Evolutionary conservation across 805 yeast species (phyloP), one percentile per base, ranked within the genome.

Genomic region (Saitoella complicata): DNA sequence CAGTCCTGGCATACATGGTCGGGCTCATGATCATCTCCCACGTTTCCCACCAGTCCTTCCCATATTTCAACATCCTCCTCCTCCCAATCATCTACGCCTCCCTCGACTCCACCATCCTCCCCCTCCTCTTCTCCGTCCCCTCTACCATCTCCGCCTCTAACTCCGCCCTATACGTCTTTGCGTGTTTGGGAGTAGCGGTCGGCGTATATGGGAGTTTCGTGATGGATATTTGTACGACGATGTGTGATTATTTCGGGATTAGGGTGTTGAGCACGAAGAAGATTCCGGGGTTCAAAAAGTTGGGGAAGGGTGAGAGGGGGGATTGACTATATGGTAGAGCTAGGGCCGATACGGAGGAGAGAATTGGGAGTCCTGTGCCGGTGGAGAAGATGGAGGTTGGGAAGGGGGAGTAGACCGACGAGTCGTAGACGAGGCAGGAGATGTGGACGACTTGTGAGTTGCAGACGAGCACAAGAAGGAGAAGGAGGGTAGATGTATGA

Each of bases 181-280:
- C 39, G 53, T 82, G 47, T 65, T 75, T 46, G 75, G 81, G 78
- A 53, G 72, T 41, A 81, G 84, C n/a, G 10, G n/a, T 41, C 8
- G 43, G 43, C 2, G 31, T 41, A 65, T 75, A 45, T 80, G 86
- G 12, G 49, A 81, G 45, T 69, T 86, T 48, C 56, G 75, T 49
- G 80, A 82, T 31, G 64, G 80, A 84, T 55, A 76, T 88, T 41
- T 68, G 77, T 40, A 91, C 83, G 51, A 77, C 83, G 54, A 77
- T 88, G 54, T 73, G 76, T 61, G 86, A 77, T 50, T 86, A 74
- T 57, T 68, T 88, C 54, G 95, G 85, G 58, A 86, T 88, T 52
- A 80, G 77, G 62, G 91, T 94, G 5, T 72, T 87, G 54, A 71
- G 80, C 12, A 49, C 49, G 38, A 47, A 47, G 37, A 6, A 32